Conservation (phyloP, 768 basidiomycete genomes). For the Rhodotorula kratochvilovae region DNA sequence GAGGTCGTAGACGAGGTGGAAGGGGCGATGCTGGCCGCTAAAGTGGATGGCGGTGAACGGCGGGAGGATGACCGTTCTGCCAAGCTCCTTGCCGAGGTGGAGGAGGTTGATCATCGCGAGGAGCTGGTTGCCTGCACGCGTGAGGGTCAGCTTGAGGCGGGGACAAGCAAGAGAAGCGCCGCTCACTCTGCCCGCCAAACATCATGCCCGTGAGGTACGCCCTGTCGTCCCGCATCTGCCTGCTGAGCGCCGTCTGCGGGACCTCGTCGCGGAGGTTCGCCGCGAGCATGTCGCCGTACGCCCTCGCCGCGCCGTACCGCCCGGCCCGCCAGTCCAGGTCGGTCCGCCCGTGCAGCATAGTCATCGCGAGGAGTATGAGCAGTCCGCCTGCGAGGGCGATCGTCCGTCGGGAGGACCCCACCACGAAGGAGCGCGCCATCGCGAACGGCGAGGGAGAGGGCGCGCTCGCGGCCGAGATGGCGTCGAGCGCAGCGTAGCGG, state of each 20-base stretch:
- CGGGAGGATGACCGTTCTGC: neutral
- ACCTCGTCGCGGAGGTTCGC: neutral
- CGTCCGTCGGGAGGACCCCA: neutral
- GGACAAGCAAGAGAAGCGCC: neutral
- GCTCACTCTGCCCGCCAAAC: neutral
- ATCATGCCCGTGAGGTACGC: neutral
- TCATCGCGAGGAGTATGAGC: neutral
- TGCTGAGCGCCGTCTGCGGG: neutral
- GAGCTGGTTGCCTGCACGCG: neutral
- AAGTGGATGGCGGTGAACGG: conserved; percentile 1
- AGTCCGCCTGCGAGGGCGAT: neutral
- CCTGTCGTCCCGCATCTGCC: neutral
- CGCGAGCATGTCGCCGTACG: neutral
- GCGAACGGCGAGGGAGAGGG: neutral
- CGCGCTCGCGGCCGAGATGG: neutral
- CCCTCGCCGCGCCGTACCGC: neutral
- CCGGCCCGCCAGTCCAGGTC: neutral
- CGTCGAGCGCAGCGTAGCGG: neutral
- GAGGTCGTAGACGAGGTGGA: conserved; percentile 1
- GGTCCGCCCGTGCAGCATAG: neutral
- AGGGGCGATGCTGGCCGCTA: neutral
- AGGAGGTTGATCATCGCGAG: neutral
- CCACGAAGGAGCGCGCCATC: neutral
- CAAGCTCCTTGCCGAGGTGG: neutral
- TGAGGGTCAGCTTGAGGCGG: neutral